Evolutionary conservation across 495 filamentous ascomycete species (phyloP).

Genomic region (Xylaria palmicola): DNA sequence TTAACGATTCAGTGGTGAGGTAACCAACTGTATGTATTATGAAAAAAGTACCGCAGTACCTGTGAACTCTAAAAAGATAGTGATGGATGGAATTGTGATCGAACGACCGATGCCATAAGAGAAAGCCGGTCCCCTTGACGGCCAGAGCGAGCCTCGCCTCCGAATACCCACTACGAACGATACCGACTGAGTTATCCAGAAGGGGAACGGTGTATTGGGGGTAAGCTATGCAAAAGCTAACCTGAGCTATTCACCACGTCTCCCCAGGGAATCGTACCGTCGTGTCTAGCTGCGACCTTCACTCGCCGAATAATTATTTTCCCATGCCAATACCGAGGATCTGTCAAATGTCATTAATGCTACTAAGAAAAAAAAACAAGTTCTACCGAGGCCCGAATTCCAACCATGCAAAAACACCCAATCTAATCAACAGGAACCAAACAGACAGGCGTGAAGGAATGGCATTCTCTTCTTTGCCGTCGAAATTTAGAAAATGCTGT

Average conservation of each 20-base stretch:
- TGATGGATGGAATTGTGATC: not conserved
- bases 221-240: not conserved
- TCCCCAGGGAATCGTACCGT: not conserved
- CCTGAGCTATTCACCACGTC: not conserved
- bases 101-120: not conserved
- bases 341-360: not conserved
- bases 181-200: too few species aligned
- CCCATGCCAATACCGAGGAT: not conserved
- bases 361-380: too few species aligned
- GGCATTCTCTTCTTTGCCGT: not conserved
- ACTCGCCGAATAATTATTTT: not conserved
- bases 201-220: not conserved
- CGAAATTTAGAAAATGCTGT: conserved; percentile 82
- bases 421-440: not conserved
- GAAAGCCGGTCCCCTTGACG: not conserved
- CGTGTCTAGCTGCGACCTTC: not conserved
- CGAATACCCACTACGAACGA: too few species aligned
- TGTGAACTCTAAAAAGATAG: too few species aligned
- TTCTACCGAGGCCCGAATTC: not conserved
- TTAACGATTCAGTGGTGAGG: too few species aligned
- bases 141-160: not conserved
- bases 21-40: not conserved
- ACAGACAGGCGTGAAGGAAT: not conserved
- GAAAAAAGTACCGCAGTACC: too few species aligned
- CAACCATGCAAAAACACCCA: not conserved